phyloP scores from a whole-genome alignment of 306 rosid species.

The Medicago arabica region DNA sequence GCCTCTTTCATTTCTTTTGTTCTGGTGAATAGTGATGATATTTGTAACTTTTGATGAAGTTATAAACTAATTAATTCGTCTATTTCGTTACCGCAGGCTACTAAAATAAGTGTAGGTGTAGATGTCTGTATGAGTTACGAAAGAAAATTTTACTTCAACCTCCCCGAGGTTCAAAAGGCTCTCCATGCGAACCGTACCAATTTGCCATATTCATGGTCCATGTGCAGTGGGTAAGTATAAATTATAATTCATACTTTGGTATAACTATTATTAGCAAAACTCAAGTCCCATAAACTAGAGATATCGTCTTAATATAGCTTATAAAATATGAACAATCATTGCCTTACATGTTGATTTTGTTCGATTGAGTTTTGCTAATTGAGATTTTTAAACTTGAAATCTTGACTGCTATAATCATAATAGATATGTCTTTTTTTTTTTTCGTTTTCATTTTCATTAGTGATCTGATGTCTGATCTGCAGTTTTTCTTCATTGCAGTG shows the following conservation, averaged over 20 bases:
- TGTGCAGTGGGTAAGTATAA: constrained; percentile 46
- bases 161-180: constrained; percentile 90
- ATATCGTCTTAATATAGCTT: background rate
- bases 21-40: background rate
- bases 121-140: constrained; percentile 85
- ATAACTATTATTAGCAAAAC: background rate
- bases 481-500: constrained; percentile 46
- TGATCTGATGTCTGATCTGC: constrained; percentile 17
- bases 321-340: background rate
- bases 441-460: too few relatives aligned
- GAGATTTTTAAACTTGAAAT: too few relatives aligned
- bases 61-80: background rate
- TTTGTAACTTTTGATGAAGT: background rate
- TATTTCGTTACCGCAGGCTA: constrained; percentile 57
- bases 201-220: constrained; percentile 71
- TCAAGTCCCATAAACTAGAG: background rate
- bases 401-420: too few relatives aligned
- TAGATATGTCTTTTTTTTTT: too few relatives aligned
- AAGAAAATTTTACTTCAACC: constrained; percentile 73
- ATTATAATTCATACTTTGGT: background rate
- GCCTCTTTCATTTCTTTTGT: background rate
- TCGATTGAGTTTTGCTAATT: too few relatives aligned
- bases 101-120: constrained; percentile 74
- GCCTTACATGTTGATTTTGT: constrained; percentile 17
- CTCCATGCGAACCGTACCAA: constrained; percentile 91